These are phyloP conservation scores for Trichocomaceae sp. DNA, from an alignment of 2,329 filamentous ascomycete species.

Conservation along the genomic window DNA sequence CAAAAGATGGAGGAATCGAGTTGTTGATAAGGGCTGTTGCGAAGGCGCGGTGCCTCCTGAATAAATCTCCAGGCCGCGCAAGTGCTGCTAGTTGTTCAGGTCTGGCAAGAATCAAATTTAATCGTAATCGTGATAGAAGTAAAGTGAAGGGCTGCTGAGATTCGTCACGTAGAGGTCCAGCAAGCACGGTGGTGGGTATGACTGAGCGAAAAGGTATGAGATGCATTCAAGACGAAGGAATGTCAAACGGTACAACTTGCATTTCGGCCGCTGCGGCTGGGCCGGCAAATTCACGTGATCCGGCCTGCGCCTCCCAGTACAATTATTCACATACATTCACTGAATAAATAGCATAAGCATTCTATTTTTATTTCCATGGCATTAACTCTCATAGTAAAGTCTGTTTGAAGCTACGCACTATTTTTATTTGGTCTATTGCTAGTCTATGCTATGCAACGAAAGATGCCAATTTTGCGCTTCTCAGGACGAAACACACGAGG, in stretches of 20 bases:
- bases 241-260: constrained; percentile 4
- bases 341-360: neutral
- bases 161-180: neutral
- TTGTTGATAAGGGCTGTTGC: neutral
- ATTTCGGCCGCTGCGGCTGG: constrained; percentile 8
- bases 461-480: neutral
- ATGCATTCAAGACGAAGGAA: neutral
- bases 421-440: neutral
- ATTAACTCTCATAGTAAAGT: no score
- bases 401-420: neutral
- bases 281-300: constrained; percentile 4
- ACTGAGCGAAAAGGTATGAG: neutral
- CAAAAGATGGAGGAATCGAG: neutral
- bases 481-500: neutral
- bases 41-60: neutral
- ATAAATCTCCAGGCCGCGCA: neutral
- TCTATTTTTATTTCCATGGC: neutral
- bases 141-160: neutral
- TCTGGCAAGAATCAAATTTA: neutral
- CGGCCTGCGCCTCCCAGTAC: neutral
- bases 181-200: neutral
- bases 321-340: neutral
- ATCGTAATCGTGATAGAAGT: neutral
- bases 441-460: neutral
- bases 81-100: neutral